Percentiles rank a stretch among this genome's conserved stretches.
Evolutionary conservation across 192 early-diverging fungal genomes (phyloP).

Genomic region (Mortierella claussenii): DNA sequence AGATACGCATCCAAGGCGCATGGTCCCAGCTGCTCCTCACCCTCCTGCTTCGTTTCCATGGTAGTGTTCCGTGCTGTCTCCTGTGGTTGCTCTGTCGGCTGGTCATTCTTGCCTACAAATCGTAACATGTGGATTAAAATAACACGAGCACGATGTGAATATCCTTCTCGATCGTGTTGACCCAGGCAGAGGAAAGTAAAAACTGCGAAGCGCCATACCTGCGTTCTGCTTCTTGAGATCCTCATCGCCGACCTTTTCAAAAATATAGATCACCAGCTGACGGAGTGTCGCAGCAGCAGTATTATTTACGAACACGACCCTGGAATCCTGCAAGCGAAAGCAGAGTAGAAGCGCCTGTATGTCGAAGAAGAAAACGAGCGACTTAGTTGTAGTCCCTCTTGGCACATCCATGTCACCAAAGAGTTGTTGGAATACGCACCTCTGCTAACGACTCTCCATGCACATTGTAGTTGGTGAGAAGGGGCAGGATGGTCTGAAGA

Average conservation of each 20-base stretch:
- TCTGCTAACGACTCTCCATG: slow-evolving; percentile 85
- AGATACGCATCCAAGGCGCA: slow-evolving; percentile 86
- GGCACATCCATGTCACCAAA: not conserved
- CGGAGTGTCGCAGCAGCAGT: slow-evolving; percentile 88
- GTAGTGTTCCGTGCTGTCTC: too few species aligned
- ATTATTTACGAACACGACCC: slow-evolving; percentile 82
- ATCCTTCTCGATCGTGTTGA: too few species aligned
- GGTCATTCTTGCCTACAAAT: not conserved
- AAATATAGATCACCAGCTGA: slow-evolving; percentile 85
- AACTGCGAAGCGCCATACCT: slow-evolving; percentile 12
- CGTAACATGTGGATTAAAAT: too few species aligned
- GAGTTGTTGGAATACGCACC: too few species aligned
- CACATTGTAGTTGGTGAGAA: slow-evolving; percentile 88
- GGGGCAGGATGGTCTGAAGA: slow-evolving; percentile 90
- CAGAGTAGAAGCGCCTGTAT: slow-evolving; percentile 81
- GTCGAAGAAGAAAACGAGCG: too few species aligned
- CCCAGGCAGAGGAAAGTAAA: not conserved
- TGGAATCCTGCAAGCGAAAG: slow-evolving; percentile 85
- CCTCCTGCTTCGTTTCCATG: slow-evolving; percentile 6
- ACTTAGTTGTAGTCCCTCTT: not conserved
- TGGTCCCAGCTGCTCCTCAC: slow-evolving; percentile 57
- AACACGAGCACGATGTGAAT: too few species aligned
- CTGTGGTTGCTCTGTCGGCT: too few species aligned
- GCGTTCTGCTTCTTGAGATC: slow-evolving; percentile 54
- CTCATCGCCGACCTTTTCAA: slow-evolving; percentile 83